Evolutionary conservation across 108 stramenopile species (phyloP), one percentile per base, ranked within the genome.

Genomic region (Bacterosira constricta): DNA sequence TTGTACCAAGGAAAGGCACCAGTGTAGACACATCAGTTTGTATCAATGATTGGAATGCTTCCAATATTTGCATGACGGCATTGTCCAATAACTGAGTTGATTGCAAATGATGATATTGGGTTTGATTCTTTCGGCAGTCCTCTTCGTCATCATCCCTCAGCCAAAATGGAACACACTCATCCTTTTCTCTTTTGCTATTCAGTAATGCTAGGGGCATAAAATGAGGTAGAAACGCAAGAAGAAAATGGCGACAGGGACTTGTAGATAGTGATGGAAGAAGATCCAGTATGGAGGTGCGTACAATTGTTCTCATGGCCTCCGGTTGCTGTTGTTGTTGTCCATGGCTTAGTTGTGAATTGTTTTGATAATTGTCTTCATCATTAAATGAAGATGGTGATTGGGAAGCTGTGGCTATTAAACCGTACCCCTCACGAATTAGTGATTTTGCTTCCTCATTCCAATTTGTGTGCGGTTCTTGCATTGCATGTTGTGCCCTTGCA

Each of bases 141-240:
- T 63, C 45, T 12, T 45, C 42, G 29, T 29, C 42, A 29, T 62
- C 61, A 3, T 62, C 44, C 7, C 13, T 10, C 23, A 73, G 34
- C 72, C 72, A 73, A 21, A 18, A 47, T 18, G 72, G 72, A n/a
- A n/a, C n/a, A n/a, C n/a, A n/a, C n/a, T n/a, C n/a, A n/a, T n/a
- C n/a, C n/a, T n/a, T n/a, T n/a, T n/a, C n/a, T n/a, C n/a, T n/a
- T n/a, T n/a, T n/a, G n/a, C n/a, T n/a, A n/a, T n/a, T n/a, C n/a
- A n/a, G n/a, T n/a, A n/a, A n/a, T n/a, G 63, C 63, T 12, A 56
- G 4, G 27, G 75, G 75, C 39, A 63, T 69, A 36, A 76, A 76
- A 69, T 76, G 66, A 15, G 75, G 67, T 31, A 76, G 51, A 55
- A 76, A 76, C 6, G 30, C 60, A 7, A 76, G 17, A 10, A 76